Evolutionary conservation across 331 rosid species (phyloP).

Genomic region (Pyrus hybrid): DNA sequence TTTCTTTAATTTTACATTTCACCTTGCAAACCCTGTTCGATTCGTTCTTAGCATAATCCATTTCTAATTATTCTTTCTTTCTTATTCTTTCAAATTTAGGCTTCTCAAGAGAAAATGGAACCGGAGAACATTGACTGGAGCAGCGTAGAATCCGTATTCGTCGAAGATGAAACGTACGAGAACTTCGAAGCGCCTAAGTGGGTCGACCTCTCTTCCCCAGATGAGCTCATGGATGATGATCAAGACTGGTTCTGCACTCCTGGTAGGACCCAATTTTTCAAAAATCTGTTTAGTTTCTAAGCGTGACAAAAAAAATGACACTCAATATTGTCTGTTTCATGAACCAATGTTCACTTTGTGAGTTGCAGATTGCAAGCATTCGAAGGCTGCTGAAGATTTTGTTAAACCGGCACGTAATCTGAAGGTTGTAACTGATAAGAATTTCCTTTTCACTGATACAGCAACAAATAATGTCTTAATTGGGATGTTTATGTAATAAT

Average conservation of each 20-base stretch:
- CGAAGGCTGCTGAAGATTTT: constrained; percentile 31
- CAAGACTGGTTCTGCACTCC: constrained; percentile 41
- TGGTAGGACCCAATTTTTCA: constrained; percentile 11
- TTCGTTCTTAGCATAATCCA: background rate
- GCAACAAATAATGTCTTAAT: background rate
- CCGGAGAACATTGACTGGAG: constrained; percentile 44
- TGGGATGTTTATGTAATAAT: background rate
- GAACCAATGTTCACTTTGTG: background rate
- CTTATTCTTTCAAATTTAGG: background rate
- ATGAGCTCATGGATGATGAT: constrained; percentile 19
- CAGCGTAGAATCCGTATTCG: constrained; percentile 26
- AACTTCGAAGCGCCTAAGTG: constrained; percentile 39
- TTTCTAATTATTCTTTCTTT: background rate
- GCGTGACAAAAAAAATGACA: background rate
- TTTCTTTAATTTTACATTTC: background rate
- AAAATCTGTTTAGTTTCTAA: background rate
- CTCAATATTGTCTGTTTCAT: no score
- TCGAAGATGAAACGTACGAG: constrained; percentile 33
- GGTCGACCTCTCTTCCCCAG: constrained; percentile 25
- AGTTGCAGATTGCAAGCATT: constrained; percentile 38
- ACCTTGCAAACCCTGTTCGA: background rate
- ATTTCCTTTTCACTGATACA: background rate
- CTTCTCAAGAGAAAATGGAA: constrained; percentile 12
- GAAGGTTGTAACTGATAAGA: constrained; percentile 17
- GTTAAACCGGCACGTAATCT: constrained; percentile 1